A percentile compares a stretch with the other conserved stretches of the same genome.
These are phyloP conservation scores for Podila horticola DNA, from an alignment of 192 early-diverging fungal species.

Conservation along the genomic window DNA sequence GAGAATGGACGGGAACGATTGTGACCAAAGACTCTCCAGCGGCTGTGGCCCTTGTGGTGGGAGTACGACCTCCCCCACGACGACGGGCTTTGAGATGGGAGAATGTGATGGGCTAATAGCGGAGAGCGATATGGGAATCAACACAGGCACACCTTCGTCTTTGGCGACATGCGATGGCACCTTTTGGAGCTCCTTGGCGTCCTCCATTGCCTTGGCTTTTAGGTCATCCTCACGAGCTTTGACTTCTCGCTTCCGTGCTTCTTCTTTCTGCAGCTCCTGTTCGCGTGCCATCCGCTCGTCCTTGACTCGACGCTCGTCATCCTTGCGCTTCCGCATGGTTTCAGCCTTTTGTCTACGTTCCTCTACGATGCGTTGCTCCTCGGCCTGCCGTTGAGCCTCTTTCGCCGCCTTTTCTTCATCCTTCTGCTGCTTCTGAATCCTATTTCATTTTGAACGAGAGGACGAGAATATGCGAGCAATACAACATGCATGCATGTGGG, in stretches of 20 bases:
- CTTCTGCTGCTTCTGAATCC: slow-evolving; percentile 74
- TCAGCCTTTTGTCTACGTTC: slow-evolving; percentile 62
- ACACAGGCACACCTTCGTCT: too few relatives aligned
- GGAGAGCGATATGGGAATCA: too few relatives aligned
- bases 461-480: not conserved
- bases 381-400: slow-evolving; percentile 65
- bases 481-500: not conserved
- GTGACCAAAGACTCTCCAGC: too few relatives aligned
- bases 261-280: slow-evolving; percentile 58
- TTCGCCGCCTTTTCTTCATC: slow-evolving; percentile 71
- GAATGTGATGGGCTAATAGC: too few relatives aligned
- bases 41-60: too few relatives aligned
- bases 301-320: slow-evolving; percentile 68
- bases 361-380: slow-evolving; percentile 48
- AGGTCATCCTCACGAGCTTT: slow-evolving; percentile 58
- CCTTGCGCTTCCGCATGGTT: slow-evolving; percentile 67
- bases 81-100: too few relatives aligned
- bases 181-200: slow-evolving; percentile 1
- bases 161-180: too few relatives aligned
- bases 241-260: slow-evolving; percentile 61
- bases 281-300: slow-evolving; percentile 61
- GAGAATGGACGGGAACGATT: too few relatives aligned
- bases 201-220: slow-evolving; percentile 52
- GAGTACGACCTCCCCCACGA: too few relatives aligned
- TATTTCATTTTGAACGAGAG: slow-evolving; percentile 36